Percentiles rank a stretch among this genome's conserved stretches.
Evolutionary conservation across 2,329 filamentous ascomycete genomes (phyloP).

Genomic region (Cordyceps farinosa): DNA sequence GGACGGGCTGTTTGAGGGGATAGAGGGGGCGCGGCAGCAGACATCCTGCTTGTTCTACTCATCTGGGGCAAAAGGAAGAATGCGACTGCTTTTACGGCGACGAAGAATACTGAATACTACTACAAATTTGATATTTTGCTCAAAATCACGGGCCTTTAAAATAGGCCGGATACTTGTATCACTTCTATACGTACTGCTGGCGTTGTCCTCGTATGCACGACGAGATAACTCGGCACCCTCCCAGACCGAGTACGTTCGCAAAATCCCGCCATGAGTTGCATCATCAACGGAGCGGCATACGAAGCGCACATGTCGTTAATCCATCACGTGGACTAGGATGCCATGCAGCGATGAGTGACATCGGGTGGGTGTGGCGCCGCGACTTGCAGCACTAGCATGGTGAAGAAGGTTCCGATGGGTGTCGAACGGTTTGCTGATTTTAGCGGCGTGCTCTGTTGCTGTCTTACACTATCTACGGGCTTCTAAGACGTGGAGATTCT

Average conservation of each 20-base stretch:
- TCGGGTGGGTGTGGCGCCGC: conserved; percentile 2
- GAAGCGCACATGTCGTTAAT: conserved; percentile 10
- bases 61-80: background rate
- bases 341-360: conserved; percentile 14
- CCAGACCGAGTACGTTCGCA: background rate
- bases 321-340: conserved; percentile 15
- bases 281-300: conserved; percentile 8
- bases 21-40: background rate
- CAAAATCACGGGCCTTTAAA: background rate
- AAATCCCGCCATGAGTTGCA: background rate
- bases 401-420: background rate
- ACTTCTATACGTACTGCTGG: background rate
- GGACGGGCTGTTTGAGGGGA: background rate
- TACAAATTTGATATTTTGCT: background rate
- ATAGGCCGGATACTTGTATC: background rate
- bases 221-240: background rate
- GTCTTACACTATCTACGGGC: background rate
- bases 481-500: background rate
- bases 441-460: background rate
- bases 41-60: background rate
- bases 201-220: background rate
- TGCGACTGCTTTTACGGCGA: background rate
- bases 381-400: conserved; percentile 1
- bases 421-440: background rate
- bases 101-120: background rate